A percentile compares a stretch with the other conserved stretches of the same genome.
phyloP scores from a whole-genome alignment of 805 yeast genomes.

The Suhomyces pyralidae region DNA sequence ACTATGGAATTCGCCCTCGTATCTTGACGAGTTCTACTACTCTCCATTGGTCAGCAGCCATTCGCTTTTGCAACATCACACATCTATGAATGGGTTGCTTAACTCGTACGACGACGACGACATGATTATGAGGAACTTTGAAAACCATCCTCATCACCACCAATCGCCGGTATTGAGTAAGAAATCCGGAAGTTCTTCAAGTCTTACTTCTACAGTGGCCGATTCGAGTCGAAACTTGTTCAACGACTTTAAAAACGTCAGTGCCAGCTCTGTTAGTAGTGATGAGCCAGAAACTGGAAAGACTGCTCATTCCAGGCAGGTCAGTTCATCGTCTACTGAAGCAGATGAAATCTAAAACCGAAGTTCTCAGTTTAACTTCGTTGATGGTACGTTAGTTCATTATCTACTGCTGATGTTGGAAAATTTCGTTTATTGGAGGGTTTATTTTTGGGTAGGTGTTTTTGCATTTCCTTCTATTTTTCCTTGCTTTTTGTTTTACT shows the following conservation, averaged over 20 bases:
- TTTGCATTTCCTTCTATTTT: neutral
- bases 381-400: too few species aligned
- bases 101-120: constrained; percentile 46
- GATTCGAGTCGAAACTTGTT: constrained; percentile 17
- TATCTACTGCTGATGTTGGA: constrained; percentile 8
- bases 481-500: neutral
- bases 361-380: too few species aligned
- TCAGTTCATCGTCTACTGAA: constrained; percentile 9
- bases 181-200: constrained; percentile 1
- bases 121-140: constrained; percentile 41
- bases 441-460: neutral
- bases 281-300: neutral
- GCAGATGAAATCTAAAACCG: constrained; percentile 8
- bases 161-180: constrained; percentile 10
- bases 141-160: constrained; percentile 19
- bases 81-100: constrained; percentile 15
- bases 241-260: constrained; percentile 18
- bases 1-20: constrained; percentile 65
- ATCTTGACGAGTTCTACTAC: constrained; percentile 63
- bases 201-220: constrained; percentile 2
- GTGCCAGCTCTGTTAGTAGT: constrained; percentile 4
- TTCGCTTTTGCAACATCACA: constrained; percentile 2
- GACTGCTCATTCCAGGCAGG: neutral
- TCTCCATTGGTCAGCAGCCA: constrained; percentile 27
- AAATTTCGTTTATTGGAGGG: neutral